Evolutionary conservation across 805 yeast genomes (phyloP).

Genomic region (Barnettozyma vustinii): DNA sequence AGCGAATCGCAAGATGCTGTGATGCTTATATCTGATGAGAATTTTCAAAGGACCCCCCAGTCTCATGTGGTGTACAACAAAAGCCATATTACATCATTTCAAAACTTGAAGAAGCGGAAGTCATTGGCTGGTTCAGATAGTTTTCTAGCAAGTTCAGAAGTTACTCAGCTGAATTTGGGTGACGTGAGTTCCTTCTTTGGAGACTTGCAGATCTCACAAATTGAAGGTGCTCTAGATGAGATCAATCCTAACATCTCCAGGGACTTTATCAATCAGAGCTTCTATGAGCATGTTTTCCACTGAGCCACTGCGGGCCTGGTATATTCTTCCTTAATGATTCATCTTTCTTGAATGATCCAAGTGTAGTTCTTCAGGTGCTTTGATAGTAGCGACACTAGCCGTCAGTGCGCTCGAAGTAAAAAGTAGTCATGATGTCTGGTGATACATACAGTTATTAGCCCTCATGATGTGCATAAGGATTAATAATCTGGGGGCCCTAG

Average conservation of each 20-base stretch:
- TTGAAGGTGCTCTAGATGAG: background rate
- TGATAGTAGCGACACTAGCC: too few species aligned
- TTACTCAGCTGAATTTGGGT: slow-evolving; percentile 2
- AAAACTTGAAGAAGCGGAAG: background rate
- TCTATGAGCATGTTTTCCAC: background rate
- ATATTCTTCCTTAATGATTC: too few species aligned
- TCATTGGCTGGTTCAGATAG: background rate
- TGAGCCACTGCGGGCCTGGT: background rate
- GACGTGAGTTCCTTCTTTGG: slow-evolving; percentile 3
- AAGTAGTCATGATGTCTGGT: too few species aligned
- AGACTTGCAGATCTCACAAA: slow-evolving; percentile 1
- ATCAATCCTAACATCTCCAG: background rate
- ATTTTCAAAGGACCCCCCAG: background rate
- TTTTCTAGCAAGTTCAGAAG: background rate
- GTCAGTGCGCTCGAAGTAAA: too few species aligned
- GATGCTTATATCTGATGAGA: background rate
- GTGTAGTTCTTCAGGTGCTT: too few species aligned
- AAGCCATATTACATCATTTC: background rate
- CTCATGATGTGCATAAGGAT: too few species aligned
- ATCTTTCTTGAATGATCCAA: background rate
- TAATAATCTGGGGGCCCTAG: too few species aligned
- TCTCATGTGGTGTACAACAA: background rate
- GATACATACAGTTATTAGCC: too few species aligned
- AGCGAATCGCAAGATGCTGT: background rate
- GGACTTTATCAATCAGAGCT: background rate